Evolutionary conservation across 768 basidiomycete species (phyloP), one percentile per base, ranked within the genome.

Genomic region (Nidularia sp.): DNA sequence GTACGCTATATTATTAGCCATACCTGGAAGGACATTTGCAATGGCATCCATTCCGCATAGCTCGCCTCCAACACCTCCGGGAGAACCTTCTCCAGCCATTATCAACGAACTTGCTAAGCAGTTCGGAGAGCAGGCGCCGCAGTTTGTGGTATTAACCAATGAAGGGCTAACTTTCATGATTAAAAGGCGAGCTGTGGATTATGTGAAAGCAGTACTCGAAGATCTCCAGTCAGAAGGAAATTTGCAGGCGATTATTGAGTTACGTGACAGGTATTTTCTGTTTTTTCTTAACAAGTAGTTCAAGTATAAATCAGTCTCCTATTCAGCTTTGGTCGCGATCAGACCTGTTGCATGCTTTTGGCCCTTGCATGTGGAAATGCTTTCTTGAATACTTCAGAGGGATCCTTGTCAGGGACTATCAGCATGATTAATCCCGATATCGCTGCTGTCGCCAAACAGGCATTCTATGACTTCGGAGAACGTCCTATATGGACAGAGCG

Each of bases 271-370:
- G 93, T 86, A 58, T 51, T 72, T 55, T 36, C 18, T 51, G 43
- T 48, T 39, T 51, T 39, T 13, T 42, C 18, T 49, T 7, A 39
- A 45, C 22, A 25, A 29, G 50, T 45, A 46, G 7, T n/a, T 4
- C 29, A 45, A 45, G 32, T 33, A 54, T 42, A 45, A 31, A 53
- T 45, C 43, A 52, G 36, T 25, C 25, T 52, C 41, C 18, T 53
- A 13, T 22, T 45, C 58, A 96, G 94, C 62, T 97, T 90, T 66
- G 93, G 94, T 45, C 81, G 92, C 49, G 90, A 94, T 64, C 90
- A 96, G 61, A 88, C 91, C 2, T 95, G 93, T 60, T 87, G 91
- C 4, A 95, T 97, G 90, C 80, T 93, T 13, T 78, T 96, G 10
- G 88, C 86, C 8, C 78, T 98, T 51, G 90, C 93, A 0, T 80